Base-by-base conservation (phyloP, 805 yeast species). In the Tetrapisispora iriomotensis region DNA sequence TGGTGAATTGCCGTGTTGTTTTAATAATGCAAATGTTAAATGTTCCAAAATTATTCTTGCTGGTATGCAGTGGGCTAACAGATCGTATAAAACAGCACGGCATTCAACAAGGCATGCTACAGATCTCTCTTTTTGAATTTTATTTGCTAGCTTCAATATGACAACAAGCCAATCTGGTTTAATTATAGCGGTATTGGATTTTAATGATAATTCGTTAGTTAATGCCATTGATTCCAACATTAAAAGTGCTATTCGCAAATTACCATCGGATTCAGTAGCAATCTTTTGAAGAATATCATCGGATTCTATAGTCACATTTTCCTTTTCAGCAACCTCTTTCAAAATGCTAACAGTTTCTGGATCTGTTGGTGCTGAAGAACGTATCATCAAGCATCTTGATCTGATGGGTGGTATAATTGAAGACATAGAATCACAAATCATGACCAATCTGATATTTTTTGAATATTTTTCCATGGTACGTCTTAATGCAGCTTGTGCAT, bases 401-500 rank as follows among this genome's bases (percentile, higher is more conserved):
- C 84, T 82, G 46, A 92, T 92, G 9, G 99, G 99, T 2, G 86
- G 79, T 43, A 92, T 90, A 43, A 92, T 88, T 47, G 83, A 84
- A 18, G 95, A 84, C 20, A 95, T 84, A 3, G 96, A 76, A 56
- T 86, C 90, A 49, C 95, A 84, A 17, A 92, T 71, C 65, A 92
- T 65, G 26, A 92, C 74, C 45, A 92, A 66, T 44, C 99, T 74
- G 49, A 92, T 77, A 54, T 86, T 88, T 19, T 81, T 72, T 1
- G 96, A 84, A 61, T 86, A 88, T 58, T 86, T 88, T 57, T 88
- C 96, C 95, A 88, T 88, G 1, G 96, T 88, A 62, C 96, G 74
- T 71, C 96, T 77, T 45, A 88, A 66, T 0, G 96, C 96, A 4
- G 96, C 94, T 57, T 88, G 96, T 0, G 96, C 96, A 58, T 88